Base-by-base conservation (phyloP, 2,329 filamentous ascomycete genomes). In the Dothistroma septosporum region DNA sequence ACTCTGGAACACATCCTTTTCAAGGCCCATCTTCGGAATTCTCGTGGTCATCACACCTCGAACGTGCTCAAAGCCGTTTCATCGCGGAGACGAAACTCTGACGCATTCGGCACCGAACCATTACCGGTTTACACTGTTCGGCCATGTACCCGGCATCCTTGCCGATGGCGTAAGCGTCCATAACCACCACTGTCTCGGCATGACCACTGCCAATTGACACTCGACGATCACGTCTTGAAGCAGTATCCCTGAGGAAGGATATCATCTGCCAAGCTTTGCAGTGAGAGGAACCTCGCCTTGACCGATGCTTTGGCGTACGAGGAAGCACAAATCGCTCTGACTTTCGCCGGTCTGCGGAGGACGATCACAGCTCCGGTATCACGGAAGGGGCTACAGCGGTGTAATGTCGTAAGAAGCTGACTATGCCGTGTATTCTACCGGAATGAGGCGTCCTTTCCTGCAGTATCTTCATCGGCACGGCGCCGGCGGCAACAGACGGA, bases 401-500 rank as follows among this genome's bases (percentile, higher is more conserved):
- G 8, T 54, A 61, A 49, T 62, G 58, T 75, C 78, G 82, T 73
- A 81, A 82, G 70, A 88, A 84, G 70, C 83, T 86, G 72, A 82
- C 87, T 2, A 78, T 89, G 70, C 87, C 90, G 72, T 89, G 88
- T 65, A 83, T 87, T 3, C 79, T 91, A 0, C 81, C 90, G 4
- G 88, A 91, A 70, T 85, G 87, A 57, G 88, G 88, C 59, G 91
- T 91, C 63, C 78, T 91, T 2, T 91, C 90, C 71, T 88, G 91
- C 75, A 88, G 85, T 58, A 82, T 91, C 53, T 89, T 89, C 70
- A 86, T 89, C 52, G 86, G 86, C 58, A 87, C 88, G 81, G 87
- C 87, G 0, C 75, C 89, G 35, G 86, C 84, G 35, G 86, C 89
- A 61, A 86, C 86, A 10, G 81, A 82, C 1, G 83, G 87, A 1